phyloP scores from a whole-genome alignment of 176 grass and related monocot species.

The Lolium multiflorum region DNA sequence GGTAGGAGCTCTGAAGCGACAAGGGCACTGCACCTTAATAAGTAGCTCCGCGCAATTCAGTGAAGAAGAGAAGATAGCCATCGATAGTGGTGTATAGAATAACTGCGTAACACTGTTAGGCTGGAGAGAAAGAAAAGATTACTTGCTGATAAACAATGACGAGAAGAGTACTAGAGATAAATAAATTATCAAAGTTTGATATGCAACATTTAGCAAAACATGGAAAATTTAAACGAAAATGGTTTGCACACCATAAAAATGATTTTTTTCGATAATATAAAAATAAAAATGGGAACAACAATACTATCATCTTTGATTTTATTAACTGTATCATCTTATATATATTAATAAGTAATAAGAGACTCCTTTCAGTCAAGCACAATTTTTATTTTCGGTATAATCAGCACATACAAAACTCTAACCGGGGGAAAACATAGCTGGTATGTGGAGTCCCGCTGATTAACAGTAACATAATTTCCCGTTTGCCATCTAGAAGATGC shows the following conservation, averaged over 20 bases:
- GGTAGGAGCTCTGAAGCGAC: neutral
- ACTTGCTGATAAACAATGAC: neutral
- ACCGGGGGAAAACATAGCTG: neutral
- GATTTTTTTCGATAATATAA: too few species aligned
- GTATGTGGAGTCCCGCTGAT: neutral
- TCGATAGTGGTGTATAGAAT: constrained; percentile 17
- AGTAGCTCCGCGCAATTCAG: constrained; percentile 23
- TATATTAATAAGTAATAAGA: neutral
- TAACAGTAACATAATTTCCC: neutral
- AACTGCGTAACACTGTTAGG: neutral
- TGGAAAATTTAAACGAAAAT: neutral
- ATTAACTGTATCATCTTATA: neutral
- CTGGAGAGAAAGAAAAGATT: neutral
- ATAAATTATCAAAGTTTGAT: neutral
- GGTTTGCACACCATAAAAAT: neutral
- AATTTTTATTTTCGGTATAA: too few species aligned
- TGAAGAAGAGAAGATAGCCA: neutral
- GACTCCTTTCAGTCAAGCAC: neutral
- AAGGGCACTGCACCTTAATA: constrained; percentile 37
- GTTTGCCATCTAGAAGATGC: neutral
- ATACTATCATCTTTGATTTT: neutral
- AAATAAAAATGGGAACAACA: too few species aligned
- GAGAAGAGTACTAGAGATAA: neutral
- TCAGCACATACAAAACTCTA: neutral
- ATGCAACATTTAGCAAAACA: neutral